Base-by-base conservation (phyloP, 1,284 basidiomycete genomes). In the Austroboletus niveus region DNA sequence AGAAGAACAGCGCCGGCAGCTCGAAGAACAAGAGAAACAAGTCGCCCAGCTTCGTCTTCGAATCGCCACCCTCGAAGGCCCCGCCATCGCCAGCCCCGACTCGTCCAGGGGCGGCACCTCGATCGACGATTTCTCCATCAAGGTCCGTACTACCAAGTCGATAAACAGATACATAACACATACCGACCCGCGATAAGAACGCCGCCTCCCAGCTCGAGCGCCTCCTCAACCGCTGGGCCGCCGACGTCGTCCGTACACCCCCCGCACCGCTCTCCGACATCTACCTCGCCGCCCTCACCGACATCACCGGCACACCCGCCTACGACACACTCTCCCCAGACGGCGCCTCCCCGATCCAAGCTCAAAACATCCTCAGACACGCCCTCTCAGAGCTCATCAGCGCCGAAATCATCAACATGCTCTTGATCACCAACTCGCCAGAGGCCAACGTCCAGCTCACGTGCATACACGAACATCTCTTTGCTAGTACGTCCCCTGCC, bases 71-170 rank as follows among this genome's bases (percentile, higher is more conserved):
- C 75, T 92, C 42, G 89, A 92, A 67, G 89, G 89, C 9, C 75
- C 73, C 34, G 63, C 75, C 48, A 69, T 69, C 47, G 61, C 22
- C 22, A 69, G 48, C 65, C 72, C 58, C 34, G 36, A 12, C 47
- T 65, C 71, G 39, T 69, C 70, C 14, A 49, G 53, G 48, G 76
- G 78, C 55, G 79, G 83, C 20, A 80, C 77, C 61, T 84, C 86
- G 0, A 77, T 90, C 32, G 89, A 91, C 60, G 88, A 92, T 66
- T 90, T 90, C 69, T 90, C 89, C 11, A 91, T 92, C 71, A 87
- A 84, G 73, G 88, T 85, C 43, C 17, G 79, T 65, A 34, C 8
- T 65, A 34, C 8, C 17, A 8, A 39, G 8, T 14, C 15, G 4
- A 35, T 15, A 1, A 1, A 15, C 12, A 35, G 12, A 35, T 35